Conservation (phyloP, 805 yeast genomes). For the Spathaspora hagerdaliae region DNA sequence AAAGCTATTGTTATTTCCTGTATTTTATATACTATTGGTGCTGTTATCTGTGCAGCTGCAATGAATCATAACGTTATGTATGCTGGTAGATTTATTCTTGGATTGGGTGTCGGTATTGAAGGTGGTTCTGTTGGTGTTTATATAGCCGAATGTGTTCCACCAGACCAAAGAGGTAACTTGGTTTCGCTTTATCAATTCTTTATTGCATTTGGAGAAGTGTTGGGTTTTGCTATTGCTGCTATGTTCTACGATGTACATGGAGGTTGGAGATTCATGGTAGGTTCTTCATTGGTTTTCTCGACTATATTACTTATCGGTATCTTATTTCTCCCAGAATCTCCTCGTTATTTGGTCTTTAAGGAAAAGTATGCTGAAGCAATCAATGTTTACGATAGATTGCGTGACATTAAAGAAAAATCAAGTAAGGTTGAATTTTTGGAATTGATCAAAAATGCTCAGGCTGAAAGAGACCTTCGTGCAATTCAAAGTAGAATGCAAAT, state of each 20-base stretch:
- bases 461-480: conserved; percentile 38
- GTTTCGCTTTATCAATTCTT: conserved; percentile 63
- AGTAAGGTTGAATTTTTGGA: conserved; percentile 54
- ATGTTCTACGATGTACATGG: conserved; percentile 52
- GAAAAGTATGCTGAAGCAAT: conserved; percentile 45
- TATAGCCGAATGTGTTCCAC: conserved; percentile 58
- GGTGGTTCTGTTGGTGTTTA: conserved; percentile 64
- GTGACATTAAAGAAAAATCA: conserved; percentile 41
- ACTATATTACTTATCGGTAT: conserved; percentile 48
- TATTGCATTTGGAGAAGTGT: conserved; percentile 63
- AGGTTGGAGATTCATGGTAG: conserved; percentile 66
- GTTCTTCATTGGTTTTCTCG: conserved; percentile 58
- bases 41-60: conserved; percentile 49
- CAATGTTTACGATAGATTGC: conserved; percentile 51
- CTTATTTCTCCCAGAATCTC: conserved; percentile 51
- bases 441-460: conserved; percentile 49
- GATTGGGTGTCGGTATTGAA: conserved; percentile 64
- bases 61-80: conserved; percentile 33
- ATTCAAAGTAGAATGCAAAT: conserved; percentile 34
- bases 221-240: conserved; percentile 63
- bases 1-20: conserved; percentile 53
- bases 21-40: conserved; percentile 52
- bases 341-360: conserved; percentile 40
- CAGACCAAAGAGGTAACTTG: conserved; percentile 53
- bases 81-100: conserved; percentile 54